Conservation (phyloP, 2,329 filamentous ascomycete genomes). For the Colletotrichum sp. region DNA sequence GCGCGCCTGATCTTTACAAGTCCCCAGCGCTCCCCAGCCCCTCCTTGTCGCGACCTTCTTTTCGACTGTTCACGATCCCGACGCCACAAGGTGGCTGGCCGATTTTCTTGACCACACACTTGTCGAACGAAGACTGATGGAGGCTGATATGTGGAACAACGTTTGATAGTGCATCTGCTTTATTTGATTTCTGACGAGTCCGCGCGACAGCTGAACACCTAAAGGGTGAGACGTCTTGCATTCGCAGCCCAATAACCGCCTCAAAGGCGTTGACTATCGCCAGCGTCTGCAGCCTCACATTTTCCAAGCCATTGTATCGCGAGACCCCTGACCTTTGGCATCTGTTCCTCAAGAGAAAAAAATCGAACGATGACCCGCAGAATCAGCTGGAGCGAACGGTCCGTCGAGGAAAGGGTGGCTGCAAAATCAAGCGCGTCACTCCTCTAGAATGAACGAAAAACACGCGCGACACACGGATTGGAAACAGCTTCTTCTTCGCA, state of each 20-base stretch:
- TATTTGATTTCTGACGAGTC: neutral
- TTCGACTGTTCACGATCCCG: neutral
- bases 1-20: neutral
- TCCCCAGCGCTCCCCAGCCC: neutral
- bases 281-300: neutral
- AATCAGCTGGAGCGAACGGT: neutral
- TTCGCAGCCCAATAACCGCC: neutral
- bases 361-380: neutral
- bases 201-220: neutral
- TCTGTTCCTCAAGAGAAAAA: neutral
- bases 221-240: neutral
- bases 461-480: too few relatives aligned
- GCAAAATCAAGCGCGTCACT: neutral
- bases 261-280: neutral
- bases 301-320: neutral
- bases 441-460: too few relatives aligned
- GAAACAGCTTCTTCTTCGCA: slow-evolving; percentile 60
- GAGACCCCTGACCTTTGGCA: neutral
- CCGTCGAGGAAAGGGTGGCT: rapidly evolving
- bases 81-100: slow-evolving; percentile 15
- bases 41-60: neutral
- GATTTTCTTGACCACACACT: neutral
- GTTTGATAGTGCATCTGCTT: neutral
- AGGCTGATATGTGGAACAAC: neutral
- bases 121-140: neutral